Conservation (phyloP, 495 filamentous ascomycete species). For the Polyplosphaeria fusca region DNA sequence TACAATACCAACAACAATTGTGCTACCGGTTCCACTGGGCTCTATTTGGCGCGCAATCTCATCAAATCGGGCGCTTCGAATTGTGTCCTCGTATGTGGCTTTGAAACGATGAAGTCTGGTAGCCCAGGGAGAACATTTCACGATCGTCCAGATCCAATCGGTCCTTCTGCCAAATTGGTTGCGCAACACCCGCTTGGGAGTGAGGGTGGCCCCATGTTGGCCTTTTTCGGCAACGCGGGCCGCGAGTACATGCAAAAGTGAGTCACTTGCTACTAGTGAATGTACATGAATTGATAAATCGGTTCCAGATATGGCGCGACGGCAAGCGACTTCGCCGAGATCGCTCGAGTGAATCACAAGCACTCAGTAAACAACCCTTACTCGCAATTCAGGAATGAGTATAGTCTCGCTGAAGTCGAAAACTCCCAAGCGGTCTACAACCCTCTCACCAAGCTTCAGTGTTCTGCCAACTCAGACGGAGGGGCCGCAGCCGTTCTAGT, state of each 20-base stretch:
- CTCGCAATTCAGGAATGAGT: slow-evolving; percentile 91
- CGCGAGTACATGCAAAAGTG: slow-evolving; percentile 94
- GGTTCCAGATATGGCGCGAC: slow-evolving; percentile 69
- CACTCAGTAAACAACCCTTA: slow-evolving; percentile 93
- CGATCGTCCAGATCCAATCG: slow-evolving; percentile 73
- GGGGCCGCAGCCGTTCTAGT: slow-evolving; percentile 87
- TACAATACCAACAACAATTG: slow-evolving; percentile 99
- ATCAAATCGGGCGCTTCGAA: slow-evolving; percentile 76
- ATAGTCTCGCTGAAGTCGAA: slow-evolving; percentile 81
- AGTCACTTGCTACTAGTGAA: slow-evolving; percentile 19
- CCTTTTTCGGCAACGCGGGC: slow-evolving; percentile 94
- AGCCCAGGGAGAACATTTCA: slow-evolving; percentile 73
- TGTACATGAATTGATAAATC: slow-evolving; percentile 1
- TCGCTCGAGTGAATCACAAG: slow-evolving; percentile 88
- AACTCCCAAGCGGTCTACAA: slow-evolving; percentile 73
- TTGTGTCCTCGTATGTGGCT: slow-evolving; percentile 89
- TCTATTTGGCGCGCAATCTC: slow-evolving; percentile 78
- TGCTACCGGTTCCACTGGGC: slow-evolving; percentile 84
- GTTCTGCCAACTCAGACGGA: slow-evolving; percentile 91
- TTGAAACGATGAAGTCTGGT: slow-evolving; percentile 96
- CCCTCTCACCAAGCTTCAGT: slow-evolving; percentile 72
- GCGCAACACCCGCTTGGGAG: slow-evolving; percentile 77
- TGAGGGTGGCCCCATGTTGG: slow-evolving; percentile 75
- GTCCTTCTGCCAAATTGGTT: slow-evolving; percentile 66
- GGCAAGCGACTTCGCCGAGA: slow-evolving; percentile 88